These are phyloP conservation scores for Diplocarpon rosae DNA, from an alignment of 2,329 filamentous ascomycete genomes.

Conservation along the genomic window DNA sequence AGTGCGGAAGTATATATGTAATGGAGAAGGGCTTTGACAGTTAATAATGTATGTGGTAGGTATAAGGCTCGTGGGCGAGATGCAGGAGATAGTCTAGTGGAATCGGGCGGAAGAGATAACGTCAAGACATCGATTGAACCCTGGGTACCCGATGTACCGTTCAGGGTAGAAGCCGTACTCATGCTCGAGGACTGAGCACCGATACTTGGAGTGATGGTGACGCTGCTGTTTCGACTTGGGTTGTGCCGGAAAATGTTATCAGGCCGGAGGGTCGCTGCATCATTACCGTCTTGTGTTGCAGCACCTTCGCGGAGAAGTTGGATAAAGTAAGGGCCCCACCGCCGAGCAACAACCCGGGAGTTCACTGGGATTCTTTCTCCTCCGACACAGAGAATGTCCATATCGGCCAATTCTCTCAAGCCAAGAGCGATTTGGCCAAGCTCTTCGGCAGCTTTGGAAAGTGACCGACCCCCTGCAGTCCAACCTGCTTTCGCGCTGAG, in stretches of 20 bases:
- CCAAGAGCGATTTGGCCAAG: conserved; percentile 71
- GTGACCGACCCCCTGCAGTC: conserved; percentile 63
- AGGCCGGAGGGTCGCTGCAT: conserved; percentile 65
- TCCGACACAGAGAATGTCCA: conserved; percentile 89
- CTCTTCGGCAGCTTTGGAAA: conserved; percentile 71
- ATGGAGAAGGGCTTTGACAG: conserved; percentile 80
- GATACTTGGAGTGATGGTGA: conserved; percentile 70
- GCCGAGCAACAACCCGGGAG: conserved; percentile 72
- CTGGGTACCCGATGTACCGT: conserved; percentile 22
- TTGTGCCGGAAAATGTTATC: conserved; percentile 40
- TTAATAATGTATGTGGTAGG: conserved; percentile 83
- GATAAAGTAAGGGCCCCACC: conserved; percentile 96
- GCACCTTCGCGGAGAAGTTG: conserved; percentile 73
- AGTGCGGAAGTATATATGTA: conserved; percentile 90
- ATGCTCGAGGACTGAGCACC: conserved; percentile 37
- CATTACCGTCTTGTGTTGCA: conserved; percentile 58
- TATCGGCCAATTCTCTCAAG: conserved; percentile 81
- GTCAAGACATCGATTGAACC: conserved; percentile 9
- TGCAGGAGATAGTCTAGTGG: conserved; percentile 12
- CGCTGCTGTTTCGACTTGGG: conserved; percentile 63
- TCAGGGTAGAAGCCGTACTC: conserved; percentile 36
- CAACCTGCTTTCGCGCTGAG: conserved; percentile 42
- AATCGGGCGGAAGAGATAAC: conserved; percentile 17
- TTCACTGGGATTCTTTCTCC: conserved; percentile 91
- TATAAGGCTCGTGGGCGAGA: conserved; percentile 79